Conservation (phyloP, 2,329 filamentous ascomycete species). For the Thermochaetoides dissita region DNA sequence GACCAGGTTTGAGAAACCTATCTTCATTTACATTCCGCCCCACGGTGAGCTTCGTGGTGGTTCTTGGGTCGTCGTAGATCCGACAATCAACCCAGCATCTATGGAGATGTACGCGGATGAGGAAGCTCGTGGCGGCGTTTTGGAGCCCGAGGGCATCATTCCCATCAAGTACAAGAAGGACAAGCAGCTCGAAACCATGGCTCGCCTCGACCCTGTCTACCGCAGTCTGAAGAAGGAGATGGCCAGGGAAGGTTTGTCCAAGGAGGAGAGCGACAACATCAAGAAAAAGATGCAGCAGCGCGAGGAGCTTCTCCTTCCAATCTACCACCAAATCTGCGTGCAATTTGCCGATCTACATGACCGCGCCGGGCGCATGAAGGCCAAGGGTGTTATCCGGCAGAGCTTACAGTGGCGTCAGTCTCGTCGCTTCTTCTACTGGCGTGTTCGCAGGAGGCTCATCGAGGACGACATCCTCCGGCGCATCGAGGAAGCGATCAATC, state of each 20-base stretch:
- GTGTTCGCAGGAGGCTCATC: conserved; percentile 86
- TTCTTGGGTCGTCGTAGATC: conserved; percentile 98
- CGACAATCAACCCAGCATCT: conserved; percentile 86
- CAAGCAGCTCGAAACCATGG: conserved; percentile 95
- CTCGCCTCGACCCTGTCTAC: conserved; percentile 76
- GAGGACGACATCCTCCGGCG: conserved; percentile 95
- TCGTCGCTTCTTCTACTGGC: conserved; percentile 99
- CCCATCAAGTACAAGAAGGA: conserved; percentile 98
- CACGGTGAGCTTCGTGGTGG: conserved; percentile 94
- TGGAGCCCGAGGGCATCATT: conserved; percentile 95
- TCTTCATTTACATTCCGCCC: conserved; percentile 98
- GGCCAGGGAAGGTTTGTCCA: conserved; percentile 44
- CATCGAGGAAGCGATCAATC: conserved; percentile 40
- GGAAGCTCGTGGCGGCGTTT: conserved; percentile 87
- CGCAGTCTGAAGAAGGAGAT: conserved; percentile 70
- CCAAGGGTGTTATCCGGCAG: conserved; percentile 85
- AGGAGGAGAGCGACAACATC: conserved; percentile 63
- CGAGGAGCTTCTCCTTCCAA: conserved; percentile 77
- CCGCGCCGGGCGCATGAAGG: conserved; percentile 92
- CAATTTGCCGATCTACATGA: conserved; percentile 98
- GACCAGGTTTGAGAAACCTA: conserved; percentile 94
- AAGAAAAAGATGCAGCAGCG: conserved; percentile 74
- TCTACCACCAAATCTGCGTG: conserved; percentile 88
- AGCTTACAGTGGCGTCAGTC: conserved; percentile 75
- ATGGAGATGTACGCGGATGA: conserved; percentile 99